These are phyloP conservation scores for Populus davidiana DNA, from an alignment of 345 rosid species.

Conservation along the genomic window DNA sequence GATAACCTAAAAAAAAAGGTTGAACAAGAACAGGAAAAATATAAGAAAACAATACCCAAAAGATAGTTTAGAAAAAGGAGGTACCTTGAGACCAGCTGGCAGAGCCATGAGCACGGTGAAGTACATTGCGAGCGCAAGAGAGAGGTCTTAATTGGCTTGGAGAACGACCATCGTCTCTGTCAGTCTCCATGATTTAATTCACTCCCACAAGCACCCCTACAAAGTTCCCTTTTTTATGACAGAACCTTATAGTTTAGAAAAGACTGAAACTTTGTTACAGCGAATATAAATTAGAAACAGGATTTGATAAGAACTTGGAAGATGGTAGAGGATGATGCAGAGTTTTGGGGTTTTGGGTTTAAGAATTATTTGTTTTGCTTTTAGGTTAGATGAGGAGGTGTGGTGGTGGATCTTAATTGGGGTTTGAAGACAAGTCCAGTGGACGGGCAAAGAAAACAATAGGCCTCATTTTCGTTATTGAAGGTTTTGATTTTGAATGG, in stretches of 20 bases:
- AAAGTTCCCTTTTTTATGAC: background rate
- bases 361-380: background rate
- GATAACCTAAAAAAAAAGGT: background rate
- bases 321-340: background rate
- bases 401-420: background rate
- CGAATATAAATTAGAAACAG: background rate
- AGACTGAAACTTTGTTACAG: background rate
- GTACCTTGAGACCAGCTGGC: slow-evolving; percentile 97
- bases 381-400: background rate
- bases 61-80: background rate
- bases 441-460: background rate
- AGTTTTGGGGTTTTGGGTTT: background rate
- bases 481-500: background rate
- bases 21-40: background rate
- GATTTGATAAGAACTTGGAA: background rate
- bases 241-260: background rate
- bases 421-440: background rate
- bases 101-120: slow-evolving; percentile 92
- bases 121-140: slow-evolving; percentile 67
- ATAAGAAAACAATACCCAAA: background rate
- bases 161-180: slow-evolving; percentile 62
- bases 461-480: background rate
- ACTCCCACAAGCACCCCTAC: background rate
- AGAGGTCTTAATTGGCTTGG: slow-evolving; percentile 77
- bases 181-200: slow-evolving; percentile 44